Evolutionary conservation across 768 basidiomycete genomes (phyloP).

Genomic region (Mycena crocata): DNA sequence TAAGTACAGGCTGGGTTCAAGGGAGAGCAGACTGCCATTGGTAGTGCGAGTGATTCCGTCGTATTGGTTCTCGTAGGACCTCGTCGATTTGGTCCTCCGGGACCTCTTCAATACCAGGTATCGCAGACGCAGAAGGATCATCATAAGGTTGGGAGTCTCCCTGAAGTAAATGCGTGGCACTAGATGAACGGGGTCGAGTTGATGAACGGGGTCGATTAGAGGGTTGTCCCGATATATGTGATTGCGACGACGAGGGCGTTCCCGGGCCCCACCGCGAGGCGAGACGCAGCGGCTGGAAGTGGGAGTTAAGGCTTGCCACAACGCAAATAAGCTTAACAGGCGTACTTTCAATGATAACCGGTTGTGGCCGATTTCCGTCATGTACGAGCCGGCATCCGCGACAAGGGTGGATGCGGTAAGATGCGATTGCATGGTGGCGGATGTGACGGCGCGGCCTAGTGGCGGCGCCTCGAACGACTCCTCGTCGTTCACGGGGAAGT

Average conservation of each 20-base stretch:
- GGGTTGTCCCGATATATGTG: not conserved
- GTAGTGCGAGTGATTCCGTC: conserved; percentile 13
- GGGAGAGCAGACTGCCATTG: conserved; percentile 19
- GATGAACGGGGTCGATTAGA: not conserved
- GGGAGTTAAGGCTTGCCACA: not conserved
- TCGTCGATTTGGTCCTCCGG: conserved; percentile 24
- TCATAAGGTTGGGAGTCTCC: conserved; percentile 26
- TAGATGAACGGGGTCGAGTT: conserved; percentile 9
- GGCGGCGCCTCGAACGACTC: conserved; percentile 21
- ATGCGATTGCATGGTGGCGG: conserved; percentile 37
- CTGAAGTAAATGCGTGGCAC: conserved; percentile 13
- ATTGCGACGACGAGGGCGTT: conserved; percentile 5
- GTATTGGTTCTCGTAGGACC: conserved; percentile 29
- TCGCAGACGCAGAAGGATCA: conserved; percentile 20
- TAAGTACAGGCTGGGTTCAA: not conserved
- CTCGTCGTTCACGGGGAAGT: conserved; percentile 4
- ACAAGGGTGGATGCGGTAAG: conserved; percentile 40
- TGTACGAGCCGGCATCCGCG: conserved; percentile 36
- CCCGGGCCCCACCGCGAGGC: conserved; percentile 19
- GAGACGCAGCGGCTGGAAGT: conserved; percentile 23
- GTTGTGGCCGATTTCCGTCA: not conserved
- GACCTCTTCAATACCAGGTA: conserved; percentile 6
- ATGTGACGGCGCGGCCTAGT: conserved; percentile 18
- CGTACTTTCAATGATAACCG: conserved; percentile 24
- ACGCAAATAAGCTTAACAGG: not conserved